A percentile compares a stretch with the other conserved stretches of the same genome.
These are phyloP conservation scores for Keqinozyma sinolaborantium DNA, from an alignment of 1,139 yeast species.

Conservation along the genomic window DNA sequence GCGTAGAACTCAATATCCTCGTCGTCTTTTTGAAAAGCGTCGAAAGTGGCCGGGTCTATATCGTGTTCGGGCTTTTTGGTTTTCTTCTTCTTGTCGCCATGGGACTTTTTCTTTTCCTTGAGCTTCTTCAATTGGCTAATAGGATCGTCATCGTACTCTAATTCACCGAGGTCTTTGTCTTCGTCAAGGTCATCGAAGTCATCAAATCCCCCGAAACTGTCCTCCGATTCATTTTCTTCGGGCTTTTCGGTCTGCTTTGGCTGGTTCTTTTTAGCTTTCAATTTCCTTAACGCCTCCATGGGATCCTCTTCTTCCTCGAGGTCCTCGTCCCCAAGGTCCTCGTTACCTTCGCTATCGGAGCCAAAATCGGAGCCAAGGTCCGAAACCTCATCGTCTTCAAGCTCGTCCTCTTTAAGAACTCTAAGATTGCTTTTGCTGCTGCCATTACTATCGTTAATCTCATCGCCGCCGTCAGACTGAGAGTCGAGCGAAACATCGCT, in stretches of 20 bases:
- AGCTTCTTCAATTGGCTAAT: conserved; percentile 42
- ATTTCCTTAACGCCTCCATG: conserved; percentile 2
- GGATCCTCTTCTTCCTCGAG: conserved; percentile 3
- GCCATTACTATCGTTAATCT: conserved; percentile 16
- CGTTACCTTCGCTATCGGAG: background rate
- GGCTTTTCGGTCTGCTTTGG: conserved; percentile 7
- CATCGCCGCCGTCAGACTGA: conserved; percentile 11
- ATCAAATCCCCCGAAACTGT: conserved; percentile 15
- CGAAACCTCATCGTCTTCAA: conserved; percentile 8
- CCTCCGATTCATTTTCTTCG: conserved; percentile 11
- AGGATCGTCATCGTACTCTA: conserved; percentile 25
- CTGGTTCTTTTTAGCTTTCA: conserved; percentile 1
- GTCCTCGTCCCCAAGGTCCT: conserved; percentile 3
- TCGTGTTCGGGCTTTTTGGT: conserved; percentile 4
- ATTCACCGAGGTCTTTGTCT: conserved; percentile 3
- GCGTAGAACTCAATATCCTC: conserved; percentile 82
- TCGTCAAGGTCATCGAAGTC: conserved; percentile 12
- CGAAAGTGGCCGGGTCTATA: conserved; percentile 25
- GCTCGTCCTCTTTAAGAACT: conserved; percentile 19
- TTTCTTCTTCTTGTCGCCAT: conserved; percentile 3
- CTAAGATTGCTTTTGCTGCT: conserved; percentile 20
- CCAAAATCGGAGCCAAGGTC: background rate
- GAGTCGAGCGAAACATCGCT: conserved; percentile 9
- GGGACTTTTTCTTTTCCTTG: conserved; percentile 25
- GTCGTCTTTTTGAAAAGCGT: conserved; percentile 56